Base-by-base conservation (phyloP, 345 rosid species). In the Pistacia vera region DNA sequence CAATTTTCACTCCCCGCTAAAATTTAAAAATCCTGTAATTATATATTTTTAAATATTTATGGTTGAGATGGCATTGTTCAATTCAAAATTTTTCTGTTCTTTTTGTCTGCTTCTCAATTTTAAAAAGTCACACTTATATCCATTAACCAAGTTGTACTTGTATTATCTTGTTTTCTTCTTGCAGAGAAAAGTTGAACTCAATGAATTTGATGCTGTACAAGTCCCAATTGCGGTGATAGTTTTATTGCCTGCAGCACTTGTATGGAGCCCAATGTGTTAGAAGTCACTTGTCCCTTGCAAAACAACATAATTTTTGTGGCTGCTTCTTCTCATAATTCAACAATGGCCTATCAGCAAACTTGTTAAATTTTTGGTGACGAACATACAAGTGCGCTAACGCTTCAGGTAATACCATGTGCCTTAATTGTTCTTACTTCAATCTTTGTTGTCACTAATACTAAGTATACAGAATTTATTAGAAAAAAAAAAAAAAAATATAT, bases 191-290 rank as follows among this genome's bases (percentile, higher is more conserved):
- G 86, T 74, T 95, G 89, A 93, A 91, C 82, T 95, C 99, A 0
- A 95, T 95, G 99, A 95, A 95, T 81, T 82, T 93, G 92, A 76
- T 95, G 81, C 83, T 93, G 63, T 95, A 90, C 75, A 95, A 93
- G 98, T 85, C 98, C 57, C 98, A 0, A 88, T 95, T 70, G 97
- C 98, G 11, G 94, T 93, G 60, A 28, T 95, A 25, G 93, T 88
- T 61, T 77, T 95, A 68, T 64, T 91, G 68, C 99, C 99, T 0
- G 85, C 91, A 1, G 86, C 90, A 30, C 74, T 95, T 57, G 20
- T 89, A 93, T 95, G 97, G 98, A 95, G 83, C 94, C 93, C 0
- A 87, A 85, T 74, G 98, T 93, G 54, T 46, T 90, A 35, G 91
- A 87, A 6, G 86, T 81, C 75, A 87, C 87, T 57, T 88, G 54